A percentile compares a stretch with the other conserved stretches of the same genome.
Conservation (phyloP, 768 basidiomycete genomes). For the Leccinum variicolor region DNA sequence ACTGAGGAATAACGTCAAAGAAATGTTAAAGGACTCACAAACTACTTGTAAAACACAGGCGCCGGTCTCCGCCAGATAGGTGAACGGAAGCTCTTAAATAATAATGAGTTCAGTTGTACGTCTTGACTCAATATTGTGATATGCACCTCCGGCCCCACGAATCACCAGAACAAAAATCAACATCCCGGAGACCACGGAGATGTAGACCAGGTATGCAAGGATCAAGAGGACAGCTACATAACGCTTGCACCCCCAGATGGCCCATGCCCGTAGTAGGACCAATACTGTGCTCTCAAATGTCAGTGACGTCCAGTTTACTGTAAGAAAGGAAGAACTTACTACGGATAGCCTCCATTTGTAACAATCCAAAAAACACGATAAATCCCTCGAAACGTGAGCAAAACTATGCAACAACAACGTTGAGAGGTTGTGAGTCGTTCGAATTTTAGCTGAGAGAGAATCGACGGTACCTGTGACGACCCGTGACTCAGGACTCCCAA, state of each 20-base stretch:
- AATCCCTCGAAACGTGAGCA: not conserved
- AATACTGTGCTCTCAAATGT: not conserved
- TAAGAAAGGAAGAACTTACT: not conserved
- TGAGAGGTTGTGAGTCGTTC: too few relatives aligned
- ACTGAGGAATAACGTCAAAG: not conserved
- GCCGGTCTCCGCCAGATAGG: not conserved
- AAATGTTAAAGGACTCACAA: not conserved
- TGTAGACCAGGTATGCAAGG: not conserved
- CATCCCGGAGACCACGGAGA: not conserved
- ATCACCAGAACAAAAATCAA: not conserved
- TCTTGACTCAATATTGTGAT: not conserved
- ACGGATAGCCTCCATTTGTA: slow-evolving; percentile 8
- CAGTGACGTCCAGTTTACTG: not conserved
- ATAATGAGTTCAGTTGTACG: not conserved
- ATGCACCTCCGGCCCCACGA: not conserved
- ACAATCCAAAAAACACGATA: not conserved
- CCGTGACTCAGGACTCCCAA: slow-evolving; percentile 2
- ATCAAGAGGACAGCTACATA: not conserved
- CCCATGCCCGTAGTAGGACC: slow-evolving; percentile 15
- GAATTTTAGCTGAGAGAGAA: not conserved
- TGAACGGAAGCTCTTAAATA: not conserved
- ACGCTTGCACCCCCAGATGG: slow-evolving; percentile 10
- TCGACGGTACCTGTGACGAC: not conserved
- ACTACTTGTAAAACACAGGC: not conserved
- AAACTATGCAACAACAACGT: slow-evolving; percentile 1